These are phyloP conservation scores for Citrullus mucosospermus DNA, from an alignment of 306 rosid species.

Conservation along the genomic window DNA sequence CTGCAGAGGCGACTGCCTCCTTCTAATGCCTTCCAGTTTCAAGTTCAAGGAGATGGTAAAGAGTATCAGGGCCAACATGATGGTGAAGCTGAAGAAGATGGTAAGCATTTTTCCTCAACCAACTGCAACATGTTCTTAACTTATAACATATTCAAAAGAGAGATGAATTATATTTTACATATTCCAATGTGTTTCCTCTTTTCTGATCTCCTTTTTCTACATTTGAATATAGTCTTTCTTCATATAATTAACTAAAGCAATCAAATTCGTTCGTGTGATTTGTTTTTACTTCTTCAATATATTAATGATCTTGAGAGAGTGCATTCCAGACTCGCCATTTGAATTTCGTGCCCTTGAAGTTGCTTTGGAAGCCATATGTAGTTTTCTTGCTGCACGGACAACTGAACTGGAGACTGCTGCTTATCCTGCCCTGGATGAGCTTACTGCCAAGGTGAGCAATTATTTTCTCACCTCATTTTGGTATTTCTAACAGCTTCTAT, in stretches of 20 bases:
- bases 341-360: constrained; percentile 94
- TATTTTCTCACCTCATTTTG: constrained; percentile 10
- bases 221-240: neutral
- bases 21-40: constrained; percentile 8
- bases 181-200: constrained; percentile 9
- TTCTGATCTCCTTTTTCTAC: too few relatives aligned
- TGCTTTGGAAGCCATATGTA: constrained; percentile 92
- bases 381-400: constrained; percentile 93
- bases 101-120: constrained; percentile 20
- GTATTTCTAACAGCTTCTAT: neutral
- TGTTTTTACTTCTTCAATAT: constrained; percentile 4
- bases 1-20: constrained; percentile 74
- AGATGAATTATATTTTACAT: neutral
- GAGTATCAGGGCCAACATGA: constrained; percentile 36
- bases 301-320: constrained; percentile 26
- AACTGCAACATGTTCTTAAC: neutral
- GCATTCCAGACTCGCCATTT: constrained; percentile 76
- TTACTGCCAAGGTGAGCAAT: constrained; percentile 62
- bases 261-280: neutral
- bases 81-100: constrained; percentile 72
- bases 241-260: neutral
- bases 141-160: neutral
- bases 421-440: constrained; percentile 93
- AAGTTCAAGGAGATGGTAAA: constrained; percentile 21
- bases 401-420: constrained; percentile 83